phyloP scores from a whole-genome alignment of 176 grass and related monocot genomes.

The Urochloa ruziziensis region DNA sequence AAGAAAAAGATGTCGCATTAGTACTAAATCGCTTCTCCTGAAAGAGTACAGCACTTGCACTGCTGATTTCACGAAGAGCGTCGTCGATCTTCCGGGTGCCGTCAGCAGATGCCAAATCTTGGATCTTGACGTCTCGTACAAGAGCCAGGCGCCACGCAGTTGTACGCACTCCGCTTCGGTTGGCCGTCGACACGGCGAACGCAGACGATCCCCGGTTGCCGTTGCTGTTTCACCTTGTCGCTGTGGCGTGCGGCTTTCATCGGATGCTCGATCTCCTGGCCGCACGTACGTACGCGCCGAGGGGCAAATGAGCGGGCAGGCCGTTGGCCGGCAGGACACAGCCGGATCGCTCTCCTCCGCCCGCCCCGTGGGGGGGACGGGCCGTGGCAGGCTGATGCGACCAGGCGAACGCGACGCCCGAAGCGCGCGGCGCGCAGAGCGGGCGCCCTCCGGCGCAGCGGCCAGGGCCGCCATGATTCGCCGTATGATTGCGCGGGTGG shows the following conservation, averaged over 20 bases:
- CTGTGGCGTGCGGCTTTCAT: too few species aligned
- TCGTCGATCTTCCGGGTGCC: not conserved
- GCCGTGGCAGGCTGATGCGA: not conserved
- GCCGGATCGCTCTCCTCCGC: not conserved
- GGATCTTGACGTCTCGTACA: not conserved
- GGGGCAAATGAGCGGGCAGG: not conserved
- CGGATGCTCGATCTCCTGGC: not conserved
- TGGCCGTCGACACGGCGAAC: not conserved
- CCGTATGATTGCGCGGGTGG: constrained; percentile 25
- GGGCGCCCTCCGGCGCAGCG: not conserved
- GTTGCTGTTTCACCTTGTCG: too few species aligned
- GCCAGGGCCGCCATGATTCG: constrained; percentile 1
- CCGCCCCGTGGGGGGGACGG: too few species aligned
- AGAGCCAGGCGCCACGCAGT: too few species aligned
- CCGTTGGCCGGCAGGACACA: too few species aligned
- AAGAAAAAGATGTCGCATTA: too few species aligned
- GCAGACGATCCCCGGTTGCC: not conserved
- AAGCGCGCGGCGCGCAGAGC: not conserved
- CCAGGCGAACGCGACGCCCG: not conserved
- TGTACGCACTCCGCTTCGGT: too few species aligned
- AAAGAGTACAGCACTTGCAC: too few species aligned
- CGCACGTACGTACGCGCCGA: not conserved
- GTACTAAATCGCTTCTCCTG: too few species aligned
- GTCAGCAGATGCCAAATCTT: not conserved
- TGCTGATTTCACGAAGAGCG: too few species aligned